phyloP scores from a whole-genome alignment of 1,139 yeast species.

The Entelexis sorbosivorans region DNA sequence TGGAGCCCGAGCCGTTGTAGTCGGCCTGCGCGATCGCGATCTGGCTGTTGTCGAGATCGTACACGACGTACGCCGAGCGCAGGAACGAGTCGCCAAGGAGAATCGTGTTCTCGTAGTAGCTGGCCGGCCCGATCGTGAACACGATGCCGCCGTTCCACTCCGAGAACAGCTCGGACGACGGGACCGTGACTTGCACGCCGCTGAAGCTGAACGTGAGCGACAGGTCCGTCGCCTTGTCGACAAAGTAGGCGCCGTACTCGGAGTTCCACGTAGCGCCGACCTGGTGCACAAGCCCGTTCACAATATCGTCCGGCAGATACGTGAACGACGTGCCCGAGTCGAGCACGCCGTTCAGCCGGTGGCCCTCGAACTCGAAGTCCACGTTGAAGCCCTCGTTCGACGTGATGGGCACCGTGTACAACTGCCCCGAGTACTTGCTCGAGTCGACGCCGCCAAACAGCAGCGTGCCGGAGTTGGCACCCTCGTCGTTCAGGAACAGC shows the following conservation, averaged over 20 bases:
- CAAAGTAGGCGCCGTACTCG: constrained; percentile 8
- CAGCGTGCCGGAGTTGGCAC: constrained; percentile 37
- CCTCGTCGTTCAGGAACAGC: constrained; percentile 38
- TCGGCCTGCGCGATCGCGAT: constrained; percentile 46
- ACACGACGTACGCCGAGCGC: constrained; percentile 65
- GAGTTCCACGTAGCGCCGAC: constrained; percentile 10
- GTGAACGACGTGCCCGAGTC: constrained; percentile 32
- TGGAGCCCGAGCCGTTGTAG: background rate
- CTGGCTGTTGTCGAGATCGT: constrained; percentile 53
- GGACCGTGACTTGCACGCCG: constrained; percentile 36
- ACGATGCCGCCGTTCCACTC: background rate
- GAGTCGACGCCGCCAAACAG: constrained; percentile 52
- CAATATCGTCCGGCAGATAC: constrained; percentile 34
- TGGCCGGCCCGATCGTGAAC: constrained; percentile 1
- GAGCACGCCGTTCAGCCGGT: constrained; percentile 6
- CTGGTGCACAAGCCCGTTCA: constrained; percentile 7
- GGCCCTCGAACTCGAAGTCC: constrained; percentile 11
- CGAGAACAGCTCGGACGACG: constrained; percentile 31
- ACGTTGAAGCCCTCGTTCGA: constrained; percentile 4
- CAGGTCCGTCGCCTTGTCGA: background rate
- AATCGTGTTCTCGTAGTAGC: constrained; percentile 2
- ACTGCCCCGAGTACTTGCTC: constrained; percentile 40
- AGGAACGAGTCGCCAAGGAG: constrained; percentile 68
- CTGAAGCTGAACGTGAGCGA: constrained; percentile 33
- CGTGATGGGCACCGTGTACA: constrained; percentile 27